These are phyloP conservation scores for Rauvolfia tetraphylla DNA, from an alignment of 257 asterid genomes.

Conservation along the genomic window DNA sequence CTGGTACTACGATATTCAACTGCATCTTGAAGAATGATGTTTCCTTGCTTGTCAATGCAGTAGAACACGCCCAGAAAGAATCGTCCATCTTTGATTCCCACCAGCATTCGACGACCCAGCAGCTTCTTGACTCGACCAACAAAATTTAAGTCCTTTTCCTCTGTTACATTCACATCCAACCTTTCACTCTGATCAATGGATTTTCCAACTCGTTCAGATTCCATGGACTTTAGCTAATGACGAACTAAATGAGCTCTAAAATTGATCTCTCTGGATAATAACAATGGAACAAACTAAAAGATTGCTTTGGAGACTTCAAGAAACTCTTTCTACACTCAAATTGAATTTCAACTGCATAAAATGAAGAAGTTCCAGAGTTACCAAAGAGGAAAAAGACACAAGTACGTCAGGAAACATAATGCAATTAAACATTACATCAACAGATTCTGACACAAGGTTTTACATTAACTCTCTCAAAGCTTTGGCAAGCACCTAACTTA, in stretches of 20 bases:
- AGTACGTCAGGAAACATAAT: too few relatives aligned
- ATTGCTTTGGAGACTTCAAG: neutral
- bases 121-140: conserved; percentile 61
- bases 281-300: neutral
- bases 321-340: neutral
- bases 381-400: neutral
- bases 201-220: conserved; percentile 8
- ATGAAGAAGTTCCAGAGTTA: neutral
- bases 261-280: neutral
- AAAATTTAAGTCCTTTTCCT: conserved; percentile 27
- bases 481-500: neutral
- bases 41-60: conserved; percentile 89
- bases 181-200: conserved; percentile 13
- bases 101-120: conserved; percentile 51
- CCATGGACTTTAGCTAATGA: conserved; percentile 13
- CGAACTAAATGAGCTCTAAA: neutral
- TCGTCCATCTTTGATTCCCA: conserved; percentile 81
- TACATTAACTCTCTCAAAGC: neutral
- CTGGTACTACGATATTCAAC: conserved; percentile 86
- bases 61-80: conserved; percentile 78
- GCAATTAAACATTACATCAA: neutral
- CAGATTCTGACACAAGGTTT: neutral
- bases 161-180: conserved; percentile 33
- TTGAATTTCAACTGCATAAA: neutral
- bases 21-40: conserved; percentile 89